Base-by-base conservation (phyloP, 345 rosid genomes). In the Brassica cretica region DNA sequence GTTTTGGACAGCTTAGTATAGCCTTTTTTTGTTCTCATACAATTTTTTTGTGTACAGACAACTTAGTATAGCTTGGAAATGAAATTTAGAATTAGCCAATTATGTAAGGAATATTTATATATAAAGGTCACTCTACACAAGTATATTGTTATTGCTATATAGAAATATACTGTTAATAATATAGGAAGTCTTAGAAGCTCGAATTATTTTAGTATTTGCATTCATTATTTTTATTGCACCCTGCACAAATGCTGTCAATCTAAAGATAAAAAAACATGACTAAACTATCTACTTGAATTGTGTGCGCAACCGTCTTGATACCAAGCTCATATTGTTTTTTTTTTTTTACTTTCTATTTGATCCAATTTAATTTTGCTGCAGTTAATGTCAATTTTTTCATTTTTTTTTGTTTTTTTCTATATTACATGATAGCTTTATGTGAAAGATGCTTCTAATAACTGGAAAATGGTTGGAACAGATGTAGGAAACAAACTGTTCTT, bases 391-490 rank as follows among this genome's bases (percentile, higher is more conserved):
- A 27, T 2, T 27, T 15, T 8, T 58, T 8, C 1, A 58, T 19
- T 8, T 37, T 8, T 37, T 32, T 62, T 70, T 2, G 29, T 25
- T 25, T 7, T 51, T 12, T n/a, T 64, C 49, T 14, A 65, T 53
- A n/a, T 37, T 37, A 37, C 68, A n/a, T 68, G 64, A 63, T 81
- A 95, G 99, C 93, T 93, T 74, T 90, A 84, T 77, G 82, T 85
- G 64, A 89, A 87, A 85, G 97, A 91, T 86, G 90, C 90, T 76
- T 94, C 93, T 64, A 90, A 86, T 89, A 91, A 79, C 76, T 94
- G 97, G 97, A 91, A 86, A 87, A 76, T 84, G 25, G 86, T 81
- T 61, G 89, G 89, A 79, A 71, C 88, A 0, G 92, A 88, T 76
- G 89, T 87, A 78, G 87, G 91, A 82, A 83, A 85, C 82, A 85